Conservation (phyloP, 2,329 filamentous ascomycete genomes). For the Fusarium papillatum region DNA sequence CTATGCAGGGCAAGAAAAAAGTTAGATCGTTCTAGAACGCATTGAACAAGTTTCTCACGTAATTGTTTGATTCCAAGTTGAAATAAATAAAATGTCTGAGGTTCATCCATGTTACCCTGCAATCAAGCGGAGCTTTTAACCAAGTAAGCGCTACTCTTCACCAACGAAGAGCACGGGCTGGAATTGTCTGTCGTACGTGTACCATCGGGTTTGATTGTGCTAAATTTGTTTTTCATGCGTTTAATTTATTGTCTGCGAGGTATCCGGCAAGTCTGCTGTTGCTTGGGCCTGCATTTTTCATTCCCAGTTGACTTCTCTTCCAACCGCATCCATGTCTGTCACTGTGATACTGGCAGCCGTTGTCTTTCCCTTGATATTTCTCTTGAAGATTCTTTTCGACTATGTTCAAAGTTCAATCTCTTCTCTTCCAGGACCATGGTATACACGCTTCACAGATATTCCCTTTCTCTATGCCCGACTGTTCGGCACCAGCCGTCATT, state of each 20-base stretch:
- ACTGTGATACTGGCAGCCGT: neutral
- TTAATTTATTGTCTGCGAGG: neutral
- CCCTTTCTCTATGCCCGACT: neutral
- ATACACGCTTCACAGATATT: neutral
- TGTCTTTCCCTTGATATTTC: neutral
- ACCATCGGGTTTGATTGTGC: neutral
- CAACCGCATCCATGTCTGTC: neutral
- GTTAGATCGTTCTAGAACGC: neutral
- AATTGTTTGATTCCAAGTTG: constrained; percentile 1
- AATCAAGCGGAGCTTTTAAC: constrained; percentile 1
- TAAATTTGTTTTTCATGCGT: neutral
- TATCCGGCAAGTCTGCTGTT: neutral
- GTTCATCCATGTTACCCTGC: constrained; percentile 1
- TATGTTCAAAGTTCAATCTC: neutral
- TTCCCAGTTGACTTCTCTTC: neutral
- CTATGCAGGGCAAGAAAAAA: neutral
- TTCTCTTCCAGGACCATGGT: neutral
- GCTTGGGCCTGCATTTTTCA: neutral
- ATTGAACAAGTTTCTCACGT: neutral
- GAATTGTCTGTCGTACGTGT: neutral
- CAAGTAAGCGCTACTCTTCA: neutral
- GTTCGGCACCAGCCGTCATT: neutral
- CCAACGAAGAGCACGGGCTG: neutral
- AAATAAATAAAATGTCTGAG: neutral
- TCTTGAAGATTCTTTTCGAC: neutral